A percentile compares a stretch with the other conserved stretches of the same genome.
Conservation (phyloP, 768 basidiomycete genomes). For the Crassisporium funariophilum region DNA sequence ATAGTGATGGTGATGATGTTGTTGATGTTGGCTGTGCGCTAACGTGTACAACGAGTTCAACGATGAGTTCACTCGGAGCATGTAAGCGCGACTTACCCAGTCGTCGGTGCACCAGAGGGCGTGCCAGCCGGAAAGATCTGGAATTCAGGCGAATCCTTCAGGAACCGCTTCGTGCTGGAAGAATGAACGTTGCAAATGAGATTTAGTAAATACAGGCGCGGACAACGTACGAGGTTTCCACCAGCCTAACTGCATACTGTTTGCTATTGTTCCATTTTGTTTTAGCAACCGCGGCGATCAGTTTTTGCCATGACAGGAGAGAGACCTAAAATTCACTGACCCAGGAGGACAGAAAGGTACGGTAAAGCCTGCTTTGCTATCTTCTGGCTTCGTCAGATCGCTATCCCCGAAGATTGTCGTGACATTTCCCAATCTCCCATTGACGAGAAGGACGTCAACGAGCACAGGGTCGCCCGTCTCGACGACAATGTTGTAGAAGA, state of each 20-base stretch:
- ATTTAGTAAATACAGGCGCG: background rate
- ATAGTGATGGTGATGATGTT: background rate
- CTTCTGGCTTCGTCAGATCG: constrained; percentile 4
- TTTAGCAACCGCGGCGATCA: too few relatives aligned
- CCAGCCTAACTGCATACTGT: background rate
- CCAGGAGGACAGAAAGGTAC: background rate
- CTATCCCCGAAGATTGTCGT: background rate
- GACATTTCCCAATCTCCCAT: background rate
- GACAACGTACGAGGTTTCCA: background rate
- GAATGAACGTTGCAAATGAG: background rate
- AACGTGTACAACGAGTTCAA: too few relatives aligned
- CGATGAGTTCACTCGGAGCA: too few relatives aligned
- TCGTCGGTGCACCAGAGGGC: too few relatives aligned
- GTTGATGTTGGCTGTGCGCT: background rate
- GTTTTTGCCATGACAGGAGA: too few relatives aligned
- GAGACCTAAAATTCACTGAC: too few relatives aligned
- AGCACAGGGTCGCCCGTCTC: background rate
- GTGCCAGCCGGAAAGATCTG: background rate
- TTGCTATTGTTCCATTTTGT: background rate
- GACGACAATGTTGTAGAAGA: constrained; percentile 1
- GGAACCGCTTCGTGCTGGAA: background rate
- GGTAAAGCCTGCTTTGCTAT: background rate
- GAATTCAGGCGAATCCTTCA: background rate
- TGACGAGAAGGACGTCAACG: constrained; percentile 3
- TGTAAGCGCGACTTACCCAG: too few relatives aligned